phyloP scores from a whole-genome alignment of 345 rosid species.

The Eucalyptus tenuipes region DNA sequence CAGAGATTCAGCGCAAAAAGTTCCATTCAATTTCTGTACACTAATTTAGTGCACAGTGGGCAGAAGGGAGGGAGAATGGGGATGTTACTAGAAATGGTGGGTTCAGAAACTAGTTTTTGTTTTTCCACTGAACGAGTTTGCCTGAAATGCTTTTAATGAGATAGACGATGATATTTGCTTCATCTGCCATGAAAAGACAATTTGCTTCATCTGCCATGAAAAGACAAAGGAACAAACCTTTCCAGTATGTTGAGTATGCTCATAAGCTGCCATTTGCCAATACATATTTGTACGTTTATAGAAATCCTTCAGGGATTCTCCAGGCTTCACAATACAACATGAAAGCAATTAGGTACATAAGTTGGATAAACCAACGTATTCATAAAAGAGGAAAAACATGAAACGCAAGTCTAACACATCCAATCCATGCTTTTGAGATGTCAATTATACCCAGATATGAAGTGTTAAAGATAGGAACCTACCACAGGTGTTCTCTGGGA shows the following conservation, averaged over 20 bases:
- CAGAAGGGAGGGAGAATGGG: not conserved
- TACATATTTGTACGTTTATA: conserved; percentile 82
- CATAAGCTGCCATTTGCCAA: conserved; percentile 99
- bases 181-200: not conserved
- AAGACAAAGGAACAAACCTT: conserved; percentile 39
- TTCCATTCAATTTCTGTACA: not conserved
- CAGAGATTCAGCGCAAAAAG: not conserved
- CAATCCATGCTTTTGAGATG: not conserved
- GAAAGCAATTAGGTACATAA: not conserved
- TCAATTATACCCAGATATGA: not conserved
- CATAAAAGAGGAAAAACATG: not conserved
- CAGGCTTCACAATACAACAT: conserved; percentile 46
- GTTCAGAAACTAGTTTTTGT: not conserved
- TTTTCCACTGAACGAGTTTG: not conserved
- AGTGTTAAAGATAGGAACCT: not conserved
- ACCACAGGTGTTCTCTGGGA: conserved; percentile 92
- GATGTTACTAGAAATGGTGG: not conserved
- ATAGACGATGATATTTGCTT: not conserved
- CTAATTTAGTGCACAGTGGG: not conserved
- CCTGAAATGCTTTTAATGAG: not conserved
- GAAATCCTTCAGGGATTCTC: conserved; percentile 88
- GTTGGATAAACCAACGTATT: not conserved
- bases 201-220: not conserved
- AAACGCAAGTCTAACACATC: not conserved
- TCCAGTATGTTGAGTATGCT: conserved; percentile 96